These are phyloP conservation scores for Rhynchospora tenuis DNA, from an alignment of 176 grass and related monocot genomes.

Conservation along the genomic window DNA sequence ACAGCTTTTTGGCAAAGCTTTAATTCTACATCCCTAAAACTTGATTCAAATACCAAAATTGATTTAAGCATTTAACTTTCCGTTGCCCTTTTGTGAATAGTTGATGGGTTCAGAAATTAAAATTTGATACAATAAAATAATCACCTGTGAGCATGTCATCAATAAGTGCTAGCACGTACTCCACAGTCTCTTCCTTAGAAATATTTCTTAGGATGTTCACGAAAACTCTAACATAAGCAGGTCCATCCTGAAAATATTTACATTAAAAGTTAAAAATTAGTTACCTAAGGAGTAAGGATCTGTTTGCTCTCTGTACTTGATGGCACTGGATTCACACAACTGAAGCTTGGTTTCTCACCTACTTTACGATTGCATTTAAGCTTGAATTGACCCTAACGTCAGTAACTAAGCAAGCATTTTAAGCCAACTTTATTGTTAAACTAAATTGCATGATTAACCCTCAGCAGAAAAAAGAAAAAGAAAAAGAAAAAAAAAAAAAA, in stretches of 20 bases:
- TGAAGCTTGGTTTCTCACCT: not conserved
- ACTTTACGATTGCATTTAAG: not conserved
- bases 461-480: not conserved
- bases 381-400: not conserved
- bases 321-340: not conserved
- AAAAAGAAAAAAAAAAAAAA: slow-evolving; percentile 2
- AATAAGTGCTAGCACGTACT: slow-evolving; percentile 92
- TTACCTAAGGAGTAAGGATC: slow-evolving; percentile 16
- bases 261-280: not conserved
- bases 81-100: not conserved
- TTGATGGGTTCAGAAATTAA: not conserved
- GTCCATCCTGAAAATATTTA: slow-evolving; percentile 62
- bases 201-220: slow-evolving; percentile 69
- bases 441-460: not conserved
- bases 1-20: not conserved
- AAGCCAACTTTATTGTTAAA: slow-evolving; percentile 4
- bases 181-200: slow-evolving; percentile 92
- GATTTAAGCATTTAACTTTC: not conserved
- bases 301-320: not conserved
- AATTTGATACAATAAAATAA: not conserved
- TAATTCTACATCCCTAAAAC: not conserved
- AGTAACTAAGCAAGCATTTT: not conserved
- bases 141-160: slow-evolving; percentile 91
- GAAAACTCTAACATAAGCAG: slow-evolving; percentile 62
- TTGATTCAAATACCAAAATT: not conserved